Evolutionary conservation across 2,329 filamentous ascomycete genomes (phyloP), one percentile per base, ranked within the genome.

Genomic region (Fusarium agapanthi): DNA sequence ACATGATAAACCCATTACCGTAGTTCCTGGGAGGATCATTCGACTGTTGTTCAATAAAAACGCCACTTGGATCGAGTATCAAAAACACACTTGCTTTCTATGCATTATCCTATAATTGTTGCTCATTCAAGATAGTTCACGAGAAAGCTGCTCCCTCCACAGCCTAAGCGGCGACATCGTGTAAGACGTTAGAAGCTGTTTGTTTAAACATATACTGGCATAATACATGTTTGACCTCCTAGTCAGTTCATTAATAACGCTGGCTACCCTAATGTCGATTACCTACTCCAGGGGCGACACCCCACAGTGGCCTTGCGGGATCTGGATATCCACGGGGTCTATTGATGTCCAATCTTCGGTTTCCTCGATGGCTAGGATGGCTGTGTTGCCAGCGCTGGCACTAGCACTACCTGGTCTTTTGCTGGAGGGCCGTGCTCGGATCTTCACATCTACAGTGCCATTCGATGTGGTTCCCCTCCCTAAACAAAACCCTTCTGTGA

Each of bases 1-100:
- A 22, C 16, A 34, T 30, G 26, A 45, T 26, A 60, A n/a, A 18
- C 37, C 56, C 67, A 61, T 59, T 57, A 18, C 14, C 15, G 58
- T 59, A 22, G 44, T 62, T 37, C 57, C 64, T 61, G 63, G 56
- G 61, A 57, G 48, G 57, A 74, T 74, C 68, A 61, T 64, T 72
- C 64, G 57, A 69, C 56, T 45, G 43, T 61, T 74, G 28, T 54
- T 37, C 58, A 64, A 65, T 48, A 61, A 45, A 51, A 53, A 50
- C 37, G 16, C n/a, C 12, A 37, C 38, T 43, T 28, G 11, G 30
- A 30, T 12, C 7, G 26, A 53, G 28, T 26, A 7, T 62, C 28
- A 26, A 26, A 32, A 45, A 65, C 15, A 16, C 13, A 24, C 11
- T 16, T 26, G 28, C 22, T 15, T 44, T 28, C 26, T 24, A 38